phyloP scores from a whole-genome alignment of 2,329 filamentous ascomycete species.

The Stromatinia cepivora region DNA sequence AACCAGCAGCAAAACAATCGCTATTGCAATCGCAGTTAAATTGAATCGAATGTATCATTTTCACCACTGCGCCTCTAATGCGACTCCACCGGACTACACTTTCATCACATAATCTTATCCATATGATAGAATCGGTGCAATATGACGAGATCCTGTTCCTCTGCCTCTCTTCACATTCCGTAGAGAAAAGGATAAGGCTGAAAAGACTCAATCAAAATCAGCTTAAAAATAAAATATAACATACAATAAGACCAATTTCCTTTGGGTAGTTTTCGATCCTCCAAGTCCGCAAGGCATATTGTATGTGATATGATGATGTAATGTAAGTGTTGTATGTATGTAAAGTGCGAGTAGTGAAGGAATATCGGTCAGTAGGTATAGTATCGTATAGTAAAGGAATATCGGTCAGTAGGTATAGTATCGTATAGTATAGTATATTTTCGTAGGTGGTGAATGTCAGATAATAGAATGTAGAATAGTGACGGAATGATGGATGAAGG shows the following conservation, averaged over 20 bases:
- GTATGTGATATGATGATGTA: constrained; percentile 6
- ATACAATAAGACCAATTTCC: constrained; percentile 73
- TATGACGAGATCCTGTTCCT: not conserved
- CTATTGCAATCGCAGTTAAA: not conserved
- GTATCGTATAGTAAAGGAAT: not conserved
- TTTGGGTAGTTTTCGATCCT: constrained; percentile 66
- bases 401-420: no score
- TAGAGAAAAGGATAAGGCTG: not conserved
- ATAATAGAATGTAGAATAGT: not conserved
- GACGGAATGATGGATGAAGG: not conserved
- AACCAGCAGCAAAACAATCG: not conserved
- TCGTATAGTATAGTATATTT: not conserved
- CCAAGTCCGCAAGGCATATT: constrained; percentile 45
- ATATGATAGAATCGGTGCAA: not conserved
- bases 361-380: not conserved
- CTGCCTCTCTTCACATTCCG: not conserved
- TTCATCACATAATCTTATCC: constrained; percentile 8
- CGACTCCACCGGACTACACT: not conserved
- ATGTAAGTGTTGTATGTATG: not conserved
- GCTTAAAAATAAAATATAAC: constrained; percentile 36
- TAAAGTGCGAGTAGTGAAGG: not conserved
- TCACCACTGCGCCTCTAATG: constrained; percentile 1
- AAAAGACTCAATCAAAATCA: not conserved
- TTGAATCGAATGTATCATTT: not conserved
- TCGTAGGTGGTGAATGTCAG: not conserved